Conservation (phyloP, 1,284 basidiomycete species). For the Bjerkandera adusta region DNA sequence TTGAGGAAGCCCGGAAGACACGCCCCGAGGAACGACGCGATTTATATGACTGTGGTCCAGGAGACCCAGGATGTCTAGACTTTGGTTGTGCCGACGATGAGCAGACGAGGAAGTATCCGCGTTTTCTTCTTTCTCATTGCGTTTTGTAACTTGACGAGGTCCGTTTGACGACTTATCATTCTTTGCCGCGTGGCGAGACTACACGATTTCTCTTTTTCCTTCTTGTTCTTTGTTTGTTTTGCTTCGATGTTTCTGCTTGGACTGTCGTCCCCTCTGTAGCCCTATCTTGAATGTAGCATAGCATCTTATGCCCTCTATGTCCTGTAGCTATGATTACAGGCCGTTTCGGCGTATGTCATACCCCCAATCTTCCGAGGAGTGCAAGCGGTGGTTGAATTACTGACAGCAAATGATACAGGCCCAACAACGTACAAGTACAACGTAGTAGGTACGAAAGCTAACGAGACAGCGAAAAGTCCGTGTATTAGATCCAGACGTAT, state of each 20-base stretch:
- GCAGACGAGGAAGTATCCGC: too few relatives aligned
- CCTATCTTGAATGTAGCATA: conserved; percentile 8
- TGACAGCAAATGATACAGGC: too few relatives aligned
- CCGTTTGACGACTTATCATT: conserved; percentile 1
- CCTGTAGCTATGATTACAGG: too few relatives aligned
- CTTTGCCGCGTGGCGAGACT: conserved; percentile 1
- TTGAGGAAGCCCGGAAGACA: conserved; percentile 20
- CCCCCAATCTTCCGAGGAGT: too few relatives aligned
- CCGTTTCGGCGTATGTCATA: too few relatives aligned
- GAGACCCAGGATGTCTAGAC: conserved; percentile 26
- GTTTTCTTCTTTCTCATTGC: conserved; percentile 3
- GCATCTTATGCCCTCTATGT: too few relatives aligned
- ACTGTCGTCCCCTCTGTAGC: conserved; percentile 6
- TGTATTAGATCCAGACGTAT: too few relatives aligned
- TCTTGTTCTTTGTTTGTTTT: conserved; percentile 3
- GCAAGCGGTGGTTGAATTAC: too few relatives aligned
- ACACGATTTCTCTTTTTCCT: not conserved
- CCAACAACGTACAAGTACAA: too few relatives aligned
- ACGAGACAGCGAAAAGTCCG: too few relatives aligned
- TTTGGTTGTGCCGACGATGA: not conserved
- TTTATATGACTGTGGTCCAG: conserved; percentile 41
- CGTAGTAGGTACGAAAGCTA: too few relatives aligned
- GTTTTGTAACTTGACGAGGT: not conserved
- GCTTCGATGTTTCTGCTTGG: not conserved
- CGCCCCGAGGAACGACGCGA: conserved; percentile 15